phyloP scores from a whole-genome alignment of 257 asterid species.

The Nicotiana otophora region DNA sequence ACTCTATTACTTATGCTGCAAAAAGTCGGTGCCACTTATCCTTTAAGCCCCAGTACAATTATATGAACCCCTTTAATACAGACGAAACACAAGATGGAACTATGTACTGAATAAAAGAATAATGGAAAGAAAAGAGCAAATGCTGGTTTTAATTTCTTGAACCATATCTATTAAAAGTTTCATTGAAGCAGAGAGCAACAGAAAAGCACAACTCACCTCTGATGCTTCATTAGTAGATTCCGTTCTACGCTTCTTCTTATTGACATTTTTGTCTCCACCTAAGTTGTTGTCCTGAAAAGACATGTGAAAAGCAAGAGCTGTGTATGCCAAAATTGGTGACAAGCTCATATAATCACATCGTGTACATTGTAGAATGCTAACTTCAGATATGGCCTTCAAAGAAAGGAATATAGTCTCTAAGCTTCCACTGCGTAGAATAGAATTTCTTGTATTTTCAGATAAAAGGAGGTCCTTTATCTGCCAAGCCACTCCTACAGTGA shows the following conservation, averaged over 20 bases:
- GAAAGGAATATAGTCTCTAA: constrained; percentile 46
- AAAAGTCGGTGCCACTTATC: neutral
- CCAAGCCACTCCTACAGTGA: constrained; percentile 84
- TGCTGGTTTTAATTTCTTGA: constrained; percentile 4
- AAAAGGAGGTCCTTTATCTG: constrained; percentile 81
- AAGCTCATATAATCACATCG: constrained; percentile 41
- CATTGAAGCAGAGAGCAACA: neutral
- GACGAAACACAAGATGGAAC: neutral
- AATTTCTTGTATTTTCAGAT: constrained; percentile 52
- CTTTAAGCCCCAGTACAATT: neutral
- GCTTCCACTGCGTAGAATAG: constrained; percentile 40
- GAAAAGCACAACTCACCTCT: constrained; percentile 52
- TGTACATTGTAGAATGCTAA: constrained; percentile 60
- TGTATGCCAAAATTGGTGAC: constrained; percentile 57
- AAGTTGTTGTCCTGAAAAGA: constrained; percentile 46
- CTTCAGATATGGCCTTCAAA: constrained; percentile 71
- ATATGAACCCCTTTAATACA: neutral
- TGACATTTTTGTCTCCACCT: constrained; percentile 21
- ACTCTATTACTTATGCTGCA: neutral
- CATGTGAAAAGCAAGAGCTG: constrained; percentile 62
- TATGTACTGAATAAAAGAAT: neutral
- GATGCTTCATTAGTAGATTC: constrained; percentile 19
- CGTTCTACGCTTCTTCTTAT: neutral
- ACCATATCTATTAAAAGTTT: constrained; percentile 13
- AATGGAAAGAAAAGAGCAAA: neutral